phyloP scores from a whole-genome alignment of 2,329 filamentous ascomycete species.

The Aspergillus pseudoterreus region DNA sequence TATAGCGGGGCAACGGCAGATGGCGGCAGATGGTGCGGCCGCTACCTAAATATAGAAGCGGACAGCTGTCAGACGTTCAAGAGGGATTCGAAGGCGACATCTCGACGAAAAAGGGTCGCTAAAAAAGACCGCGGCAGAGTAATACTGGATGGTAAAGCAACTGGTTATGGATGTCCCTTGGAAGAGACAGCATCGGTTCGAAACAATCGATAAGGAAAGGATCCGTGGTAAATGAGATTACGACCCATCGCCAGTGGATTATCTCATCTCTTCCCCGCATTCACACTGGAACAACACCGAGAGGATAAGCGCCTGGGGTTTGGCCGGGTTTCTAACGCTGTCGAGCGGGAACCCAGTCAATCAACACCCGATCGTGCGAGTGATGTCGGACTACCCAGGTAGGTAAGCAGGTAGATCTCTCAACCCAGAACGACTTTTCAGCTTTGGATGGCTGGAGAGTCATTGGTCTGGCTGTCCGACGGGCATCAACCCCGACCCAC shows the following conservation, averaged over 20 bases:
- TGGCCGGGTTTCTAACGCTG: no score
- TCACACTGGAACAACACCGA: background rate
- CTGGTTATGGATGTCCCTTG: background rate
- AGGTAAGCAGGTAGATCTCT: no score
- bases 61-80: background rate
- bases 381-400: no score
- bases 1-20: no score
- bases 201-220: slow-evolving; percentile 3
- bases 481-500: background rate
- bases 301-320: no score
- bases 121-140: no score
- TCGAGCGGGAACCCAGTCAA: no score
- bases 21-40: background rate
- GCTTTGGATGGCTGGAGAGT: no score
- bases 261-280: slow-evolving; percentile 9
- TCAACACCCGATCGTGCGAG: no score
- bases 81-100: no score
- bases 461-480: background rate
- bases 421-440: no score
- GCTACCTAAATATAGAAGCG: slow-evolving; percentile 4
- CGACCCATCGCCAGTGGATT: background rate
- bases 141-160: background rate
- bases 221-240: slow-evolving; percentile 8
- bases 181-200: slow-evolving; percentile 1
- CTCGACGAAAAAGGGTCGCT: no score